Evolutionary conservation across 129 eudicot genomes (phyloP), one percentile per base, ranked within the genome.

Genomic region (Gnaphalium uliginosum): DNA sequence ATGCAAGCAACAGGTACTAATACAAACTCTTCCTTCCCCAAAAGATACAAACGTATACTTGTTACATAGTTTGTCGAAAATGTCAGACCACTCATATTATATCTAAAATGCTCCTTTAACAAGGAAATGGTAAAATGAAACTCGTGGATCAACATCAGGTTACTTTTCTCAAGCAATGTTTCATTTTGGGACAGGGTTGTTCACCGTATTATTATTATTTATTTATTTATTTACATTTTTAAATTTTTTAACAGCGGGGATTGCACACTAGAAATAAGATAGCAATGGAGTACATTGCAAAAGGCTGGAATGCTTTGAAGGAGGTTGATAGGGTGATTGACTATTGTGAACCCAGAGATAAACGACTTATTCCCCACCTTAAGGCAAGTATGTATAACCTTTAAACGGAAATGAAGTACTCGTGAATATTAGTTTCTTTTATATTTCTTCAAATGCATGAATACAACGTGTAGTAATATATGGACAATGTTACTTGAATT

Each of bases 291-390:
- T 82, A 86, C 73, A 86, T 93, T 62, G 97, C 96, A 37, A 90
- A 83, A 90, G 96, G 98, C 9, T 87, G 90, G 95, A 88, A 85
- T 46, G 88, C 91, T 29, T 50, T 90, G 63, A 85, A 85, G 83
- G 97, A 94, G 82, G 96, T 94, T 79, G 97, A 90, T 75, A 87
- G 97, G 79, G 96, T 90, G 30, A 90, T 88, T 30, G 68, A 63
- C 68, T 63, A 63, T 29, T 63, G 68, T 1, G 68, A 90, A 68
- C 87, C 78, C 39, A 86, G 88, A 69, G 98, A 93, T 83, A 86
- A 85, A 77, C 89, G 97, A 11, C 96, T 90, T 68, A 87, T 90
- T 56, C 93, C 96, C 70, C 78, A 79, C 73, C 96, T 90, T 35
- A 85, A 90, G 92, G 90, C 87, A 83, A 70, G 7, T 61, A 69